Percentiles rank a stretch among this genome's conserved stretches.
Evolutionary conservation across 176 grass and related monocot genomes (phyloP).

Genomic region (Aechmea fasciata): DNA sequence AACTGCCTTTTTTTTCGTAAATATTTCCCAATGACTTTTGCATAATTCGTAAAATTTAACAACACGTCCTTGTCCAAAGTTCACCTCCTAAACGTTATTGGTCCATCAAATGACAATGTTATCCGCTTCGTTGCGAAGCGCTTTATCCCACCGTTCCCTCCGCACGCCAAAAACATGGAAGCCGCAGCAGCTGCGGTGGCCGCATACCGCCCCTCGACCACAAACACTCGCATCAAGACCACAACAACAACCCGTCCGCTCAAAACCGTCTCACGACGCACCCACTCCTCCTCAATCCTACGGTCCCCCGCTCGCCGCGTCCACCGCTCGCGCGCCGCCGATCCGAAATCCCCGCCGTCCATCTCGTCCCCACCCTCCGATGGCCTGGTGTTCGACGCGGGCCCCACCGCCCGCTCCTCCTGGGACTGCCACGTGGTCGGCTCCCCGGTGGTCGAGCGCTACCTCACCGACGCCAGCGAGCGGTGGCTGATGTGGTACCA

Average conservation of each 20-base stretch:
- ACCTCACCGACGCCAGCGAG: conserved; percentile 16
- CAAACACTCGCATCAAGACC: not conserved
- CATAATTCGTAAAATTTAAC: too few relatives aligned
- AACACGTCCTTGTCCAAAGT: too few relatives aligned
- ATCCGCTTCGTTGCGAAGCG: not conserved
- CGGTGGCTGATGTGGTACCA: conserved; percentile 73
- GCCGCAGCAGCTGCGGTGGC: not conserved
- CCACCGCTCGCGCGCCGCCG: not conserved
- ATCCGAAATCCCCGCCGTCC: not conserved
- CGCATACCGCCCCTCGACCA: not conserved
- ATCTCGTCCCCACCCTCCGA: not conserved
- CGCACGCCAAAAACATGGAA: not conserved
- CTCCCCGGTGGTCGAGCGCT: conserved; percentile 61
- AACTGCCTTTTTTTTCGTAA: too few relatives aligned
- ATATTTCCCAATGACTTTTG: too few relatives aligned
- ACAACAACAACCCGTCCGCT: not conserved
- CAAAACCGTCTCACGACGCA: not conserved
- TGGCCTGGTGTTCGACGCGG: not conserved
- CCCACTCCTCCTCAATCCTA: not conserved
- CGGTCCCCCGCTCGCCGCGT: not conserved
- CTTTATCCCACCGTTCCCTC: not conserved
- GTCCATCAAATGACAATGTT: not conserved
- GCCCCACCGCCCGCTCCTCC: conserved; percentile 16
- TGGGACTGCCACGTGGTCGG: conserved; percentile 25
- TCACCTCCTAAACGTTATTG: too few relatives aligned